Evolutionary conservation across 768 basidiomycete species (phyloP).

Genomic region (Termitomyces sp.): DNA sequence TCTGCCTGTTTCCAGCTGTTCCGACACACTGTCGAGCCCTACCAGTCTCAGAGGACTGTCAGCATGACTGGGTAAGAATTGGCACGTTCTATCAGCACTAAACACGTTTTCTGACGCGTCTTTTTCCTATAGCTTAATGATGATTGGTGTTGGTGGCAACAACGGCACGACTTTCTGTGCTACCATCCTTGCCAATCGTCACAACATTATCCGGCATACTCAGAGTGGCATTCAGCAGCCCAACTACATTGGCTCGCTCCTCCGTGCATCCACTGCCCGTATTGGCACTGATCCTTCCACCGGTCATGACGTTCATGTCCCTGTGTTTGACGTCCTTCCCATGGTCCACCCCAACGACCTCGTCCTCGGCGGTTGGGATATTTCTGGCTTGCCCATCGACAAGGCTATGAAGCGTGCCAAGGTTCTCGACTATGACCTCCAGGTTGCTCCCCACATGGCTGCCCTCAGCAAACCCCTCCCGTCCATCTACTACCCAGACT

Average conservation of each 20-base stretch:
- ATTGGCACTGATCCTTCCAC: slow-evolving; percentile 76
- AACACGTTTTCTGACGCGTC: background rate
- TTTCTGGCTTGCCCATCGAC: slow-evolving; percentile 80
- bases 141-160: slow-evolving; percentile 97
- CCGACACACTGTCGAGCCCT: slow-evolving; percentile 68
- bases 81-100: background rate
- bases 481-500: slow-evolving; percentile 95
- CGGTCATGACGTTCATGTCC: slow-evolving; percentile 89
- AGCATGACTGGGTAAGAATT: slow-evolving; percentile 81
- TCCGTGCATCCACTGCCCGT: slow-evolving; percentile 92
- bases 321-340: slow-evolving; percentile 87
- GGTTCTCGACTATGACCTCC: slow-evolving; percentile 94
- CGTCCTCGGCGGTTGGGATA: slow-evolving; percentile 98
- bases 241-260: slow-evolving; percentile 96
- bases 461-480: slow-evolving; percentile 79
- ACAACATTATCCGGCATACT: slow-evolving; percentile 93
- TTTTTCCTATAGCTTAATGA: slow-evolving; percentile 66
- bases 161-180: slow-evolving; percentile 93
- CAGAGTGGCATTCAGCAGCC: slow-evolving; percentile 89
- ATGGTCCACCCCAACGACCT: slow-evolving; percentile 99
- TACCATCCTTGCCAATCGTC: slow-evolving; percentile 92
- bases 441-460: slow-evolving; percentile 84
- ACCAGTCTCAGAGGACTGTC: slow-evolving; percentile 80
- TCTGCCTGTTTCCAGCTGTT: no score
- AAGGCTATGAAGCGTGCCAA: slow-evolving; percentile 90